Evolutionary conservation across 2,329 filamentous ascomycete species (phyloP).

Genomic region (Xylariaceae sp.): DNA sequence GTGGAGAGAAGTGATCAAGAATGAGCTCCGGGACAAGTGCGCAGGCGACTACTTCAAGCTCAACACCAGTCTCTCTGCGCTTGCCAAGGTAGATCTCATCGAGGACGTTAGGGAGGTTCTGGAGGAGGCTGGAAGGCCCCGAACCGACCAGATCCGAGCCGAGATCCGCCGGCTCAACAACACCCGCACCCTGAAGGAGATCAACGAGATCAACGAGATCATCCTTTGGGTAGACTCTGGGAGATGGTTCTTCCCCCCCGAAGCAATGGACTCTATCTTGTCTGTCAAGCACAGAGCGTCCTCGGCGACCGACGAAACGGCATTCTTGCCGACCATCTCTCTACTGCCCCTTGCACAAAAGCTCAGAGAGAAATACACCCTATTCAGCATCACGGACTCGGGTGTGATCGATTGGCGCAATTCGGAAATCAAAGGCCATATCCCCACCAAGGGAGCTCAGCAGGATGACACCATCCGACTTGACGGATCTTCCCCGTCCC

Average conservation of each 20-base stretch:
- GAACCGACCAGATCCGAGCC: slow-evolving; percentile 29
- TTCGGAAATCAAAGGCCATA: slow-evolving; percentile 23
- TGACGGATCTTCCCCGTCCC: slow-evolving; percentile 1
- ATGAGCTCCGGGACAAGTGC: slow-evolving; percentile 25
- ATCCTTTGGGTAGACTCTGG: slow-evolving; percentile 32
- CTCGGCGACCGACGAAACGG: slow-evolving; percentile 5
- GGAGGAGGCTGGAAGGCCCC: slow-evolving; percentile 26
- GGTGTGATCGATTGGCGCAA: slow-evolving; percentile 27
- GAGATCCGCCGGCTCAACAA: slow-evolving; percentile 31
- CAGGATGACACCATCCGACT: background rate
- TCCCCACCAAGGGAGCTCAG: slow-evolving; percentile 20
- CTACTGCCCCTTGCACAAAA: slow-evolving; percentile 28
- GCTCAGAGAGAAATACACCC: slow-evolving; percentile 27
- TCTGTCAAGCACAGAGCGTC: slow-evolving; percentile 24
- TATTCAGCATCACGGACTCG: slow-evolving; percentile 26
- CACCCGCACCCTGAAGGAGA: slow-evolving; percentile 30
- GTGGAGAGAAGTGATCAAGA: slow-evolving; percentile 31
- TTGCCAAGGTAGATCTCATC: slow-evolving; percentile 31
- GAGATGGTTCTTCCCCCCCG: slow-evolving; percentile 22
- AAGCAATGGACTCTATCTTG: slow-evolving; percentile 26
- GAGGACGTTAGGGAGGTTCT: slow-evolving; percentile 32
- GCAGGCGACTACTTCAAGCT: slow-evolving; percentile 29
- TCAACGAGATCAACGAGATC: slow-evolving; percentile 35
- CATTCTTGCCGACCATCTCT: slow-evolving; percentile 23
- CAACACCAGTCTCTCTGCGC: slow-evolving; percentile 28